Percentiles rank a stretch among this genome's conserved stretches.
Evolutionary conservation across 2,329 filamentous ascomycete genomes (phyloP).

Genomic region (Drechslera avenae): DNA sequence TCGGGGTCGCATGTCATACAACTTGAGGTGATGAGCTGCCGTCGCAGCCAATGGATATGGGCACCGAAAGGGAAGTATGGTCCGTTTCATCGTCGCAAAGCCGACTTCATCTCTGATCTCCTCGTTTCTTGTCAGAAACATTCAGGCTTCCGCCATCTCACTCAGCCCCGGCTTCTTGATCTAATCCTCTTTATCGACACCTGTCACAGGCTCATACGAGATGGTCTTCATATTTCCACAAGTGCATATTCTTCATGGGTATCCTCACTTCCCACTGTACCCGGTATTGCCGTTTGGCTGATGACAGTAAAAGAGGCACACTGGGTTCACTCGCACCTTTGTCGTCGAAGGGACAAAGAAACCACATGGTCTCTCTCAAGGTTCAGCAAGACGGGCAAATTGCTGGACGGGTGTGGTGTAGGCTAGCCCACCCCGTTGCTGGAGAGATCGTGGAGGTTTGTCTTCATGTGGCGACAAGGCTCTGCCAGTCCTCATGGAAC

Average conservation of each 20-base stretch:
- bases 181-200: neutral
- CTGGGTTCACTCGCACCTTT: constrained; percentile 5
- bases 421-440: constrained; percentile 3
- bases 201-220: neutral
- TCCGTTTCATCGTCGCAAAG: constrained; percentile 3
- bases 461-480: constrained; percentile 6
- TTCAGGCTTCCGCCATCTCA: neutral
- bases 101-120: neutral
- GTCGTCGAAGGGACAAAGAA: constrained; percentile 6
- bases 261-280: neutral
- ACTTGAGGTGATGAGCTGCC: neutral
- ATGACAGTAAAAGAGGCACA: constrained; percentile 15
- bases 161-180: neutral
- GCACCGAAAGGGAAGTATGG: constrained; percentile 14
- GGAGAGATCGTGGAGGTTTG: constrained; percentile 1
- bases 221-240: constrained; percentile 10
- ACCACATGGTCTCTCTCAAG: constrained; percentile 1
- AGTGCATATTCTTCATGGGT: neutral
- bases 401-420: constrained; percentile 1
- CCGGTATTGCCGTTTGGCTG: constrained; percentile 4
- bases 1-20: constrained; percentile 10
- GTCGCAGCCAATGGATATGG: neutral
- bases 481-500: constrained; percentile 13
- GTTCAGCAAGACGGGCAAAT: neutral
- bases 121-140: neutral